These are phyloP conservation scores for Sanghuangporus sanghuang DNA, from an alignment of 1,284 basidiomycete genomes.

Conservation along the genomic window DNA sequence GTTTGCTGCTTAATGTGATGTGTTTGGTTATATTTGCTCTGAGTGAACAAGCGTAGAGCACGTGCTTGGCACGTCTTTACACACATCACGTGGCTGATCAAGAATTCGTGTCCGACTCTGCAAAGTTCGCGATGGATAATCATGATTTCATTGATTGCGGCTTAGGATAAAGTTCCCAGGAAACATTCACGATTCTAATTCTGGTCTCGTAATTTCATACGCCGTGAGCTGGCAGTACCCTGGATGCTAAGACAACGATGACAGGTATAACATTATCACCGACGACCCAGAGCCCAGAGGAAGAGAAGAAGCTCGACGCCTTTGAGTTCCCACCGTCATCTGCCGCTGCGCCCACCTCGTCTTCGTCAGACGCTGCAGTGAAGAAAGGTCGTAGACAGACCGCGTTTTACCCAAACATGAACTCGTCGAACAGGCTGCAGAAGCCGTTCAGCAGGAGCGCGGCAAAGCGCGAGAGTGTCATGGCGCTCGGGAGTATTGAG, in stretches of 20 bases:
- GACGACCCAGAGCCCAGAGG: constrained; percentile 7
- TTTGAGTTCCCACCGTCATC: constrained; percentile 15
- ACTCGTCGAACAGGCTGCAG: constrained; percentile 60
- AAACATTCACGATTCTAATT: neutral
- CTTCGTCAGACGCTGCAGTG: neutral
- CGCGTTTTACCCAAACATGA: constrained; percentile 71
- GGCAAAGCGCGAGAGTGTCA: constrained; percentile 80
- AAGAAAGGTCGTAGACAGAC: constrained; percentile 50
- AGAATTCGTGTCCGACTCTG: too few relatives aligned
- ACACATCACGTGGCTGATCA: too few relatives aligned
- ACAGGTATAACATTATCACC: constrained; percentile 3
- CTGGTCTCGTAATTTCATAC: neutral
- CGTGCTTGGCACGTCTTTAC: too few relatives aligned
- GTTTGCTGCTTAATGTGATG: neutral
- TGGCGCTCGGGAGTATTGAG: constrained; percentile 82
- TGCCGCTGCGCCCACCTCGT: neutral
- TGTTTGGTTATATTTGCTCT: neutral
- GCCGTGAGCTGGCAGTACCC: constrained; percentile 5
- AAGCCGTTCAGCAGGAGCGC: constrained; percentile 84
- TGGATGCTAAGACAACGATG: constrained; percentile 6
- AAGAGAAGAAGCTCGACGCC: constrained; percentile 8
- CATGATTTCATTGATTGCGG: neutral
- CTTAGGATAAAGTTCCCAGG: neutral
- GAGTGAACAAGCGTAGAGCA: neutral
- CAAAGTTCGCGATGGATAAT: neutral